Base-by-base conservation (phyloP, 2,329 filamentous ascomycete genomes). In the Coniochaeta sp. region DNA sequence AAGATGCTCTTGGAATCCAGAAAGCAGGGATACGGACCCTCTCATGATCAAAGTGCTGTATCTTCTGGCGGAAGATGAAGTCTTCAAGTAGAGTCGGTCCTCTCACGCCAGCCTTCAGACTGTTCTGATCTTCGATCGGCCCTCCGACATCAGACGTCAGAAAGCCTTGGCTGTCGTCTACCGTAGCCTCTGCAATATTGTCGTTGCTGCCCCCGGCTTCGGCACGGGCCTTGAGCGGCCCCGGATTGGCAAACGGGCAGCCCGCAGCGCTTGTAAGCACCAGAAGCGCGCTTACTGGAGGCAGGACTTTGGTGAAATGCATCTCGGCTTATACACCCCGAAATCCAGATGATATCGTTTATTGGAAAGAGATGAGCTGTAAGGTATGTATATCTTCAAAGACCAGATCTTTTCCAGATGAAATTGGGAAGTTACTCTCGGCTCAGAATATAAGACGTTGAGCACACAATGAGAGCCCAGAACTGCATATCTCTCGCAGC, bases 31-130 rank as follows among this genome's bases (percentile, higher is more conserved):
- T 17, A 68, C 76, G 68, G 72, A 88, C 88, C 24, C 88, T 77
- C 67, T 90, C 88, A 66, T 90, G 87, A 61, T 90, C 87, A 66
- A 90, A 89, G 59, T 82, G 83, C 56, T 84, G 84, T 47, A 89
- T 87, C 75, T 89, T 90, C 67, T 91, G 87, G 34, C 88, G 81
- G 69, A 89, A 87, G 64, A 88, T 85, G 58, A 88, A 89, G 69
- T 91, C 89, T 67, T 91, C 89, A 0, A 91, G 74, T 22, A 91
- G 74, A 0, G 86, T 87, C 1, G 88, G 81, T 1, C 89, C 89
- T 52, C 87, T 78, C 8, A 81, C 78, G 2, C 89, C 89, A n/a
- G 81, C 87, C 66, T 80, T 87, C 40, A 91, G 73, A 66, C 85
- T 89, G 63, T 81, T 77, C 67, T 89, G 86, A 33, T 91, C 88